Conservation (phyloP, 2,329 filamentous ascomycete genomes). For the Parascedosporium putredinis region DNA sequence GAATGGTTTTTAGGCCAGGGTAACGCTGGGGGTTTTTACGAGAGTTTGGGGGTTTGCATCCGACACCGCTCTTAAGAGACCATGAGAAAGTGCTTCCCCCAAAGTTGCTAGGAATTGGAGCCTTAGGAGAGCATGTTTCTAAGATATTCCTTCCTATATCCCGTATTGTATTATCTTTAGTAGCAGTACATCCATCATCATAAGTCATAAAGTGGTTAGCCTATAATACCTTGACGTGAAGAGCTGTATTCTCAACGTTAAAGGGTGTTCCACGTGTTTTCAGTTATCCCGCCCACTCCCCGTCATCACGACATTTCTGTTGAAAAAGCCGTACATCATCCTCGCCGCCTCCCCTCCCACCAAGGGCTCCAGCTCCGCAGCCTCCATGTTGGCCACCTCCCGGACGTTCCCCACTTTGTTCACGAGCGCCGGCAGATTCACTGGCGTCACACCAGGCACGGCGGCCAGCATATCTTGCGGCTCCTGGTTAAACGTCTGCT, state of each 20-base stretch:
- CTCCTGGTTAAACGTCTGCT: conserved; percentile 57
- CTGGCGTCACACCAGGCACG: conserved; percentile 74
- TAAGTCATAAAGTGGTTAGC: not conserved
- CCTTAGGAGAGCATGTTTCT: too few species aligned
- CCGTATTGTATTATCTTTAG: too few species aligned
- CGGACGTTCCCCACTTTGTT: conserved; percentile 64
- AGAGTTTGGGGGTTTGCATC: too few species aligned
- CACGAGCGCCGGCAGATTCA: conserved; percentile 64
- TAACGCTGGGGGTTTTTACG: too few species aligned
- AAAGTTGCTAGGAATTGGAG: too few species aligned
- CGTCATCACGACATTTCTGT: conserved; percentile 39
- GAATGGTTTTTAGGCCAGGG: too few species aligned
- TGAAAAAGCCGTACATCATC: conserved; percentile 75
- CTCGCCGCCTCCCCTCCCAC: conserved; percentile 70
- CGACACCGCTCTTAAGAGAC: too few species aligned
- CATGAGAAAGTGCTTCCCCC: too few species aligned
- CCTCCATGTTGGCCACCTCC: conserved; percentile 79
- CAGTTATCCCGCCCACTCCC: not conserved
- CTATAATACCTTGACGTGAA: not conserved
- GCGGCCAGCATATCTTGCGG: conserved; percentile 83
- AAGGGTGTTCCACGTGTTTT: not conserved
- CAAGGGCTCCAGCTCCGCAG: conserved; percentile 58
- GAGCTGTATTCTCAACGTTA: too few species aligned
- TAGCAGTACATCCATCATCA: not conserved
- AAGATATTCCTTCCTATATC: too few species aligned